These are phyloP conservation scores for Pneumocystis sp. DNA, from an alignment of 1,139 yeast genomes.

Conservation along the genomic window DNA sequence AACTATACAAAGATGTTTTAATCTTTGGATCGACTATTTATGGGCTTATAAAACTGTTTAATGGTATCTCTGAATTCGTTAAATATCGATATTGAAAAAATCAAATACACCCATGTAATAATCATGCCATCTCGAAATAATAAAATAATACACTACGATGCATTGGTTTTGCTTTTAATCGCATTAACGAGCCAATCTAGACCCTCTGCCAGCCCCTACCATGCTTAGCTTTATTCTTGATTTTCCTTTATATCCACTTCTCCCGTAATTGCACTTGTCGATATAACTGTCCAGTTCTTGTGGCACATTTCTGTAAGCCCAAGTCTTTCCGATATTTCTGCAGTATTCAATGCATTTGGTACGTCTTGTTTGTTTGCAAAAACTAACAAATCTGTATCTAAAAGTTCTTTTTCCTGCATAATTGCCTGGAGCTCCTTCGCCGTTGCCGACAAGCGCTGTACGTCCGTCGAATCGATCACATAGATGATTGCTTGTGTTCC, in stretches of 20 bases:
- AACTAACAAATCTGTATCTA: conserved; percentile 76
- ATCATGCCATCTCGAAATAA: conserved; percentile 17
- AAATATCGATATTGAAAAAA: background rate
- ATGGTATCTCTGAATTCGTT: no score
- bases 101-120: background rate
- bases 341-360: conserved; percentile 92
- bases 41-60: no score
- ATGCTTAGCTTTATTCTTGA: no score
- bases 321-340: conserved; percentile 83
- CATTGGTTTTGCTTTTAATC: conserved; percentile 46
- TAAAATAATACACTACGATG: conserved; percentile 21
- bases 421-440: conserved; percentile 88
- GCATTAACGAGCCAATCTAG: conserved; percentile 91
- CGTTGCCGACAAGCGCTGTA: conserved; percentile 87
- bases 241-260: conserved; percentile 32
- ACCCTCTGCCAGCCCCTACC: conserved; percentile 41
- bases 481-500: conserved; percentile 91
- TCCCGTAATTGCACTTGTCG: conserved; percentile 89
- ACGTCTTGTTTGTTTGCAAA: conserved; percentile 90
- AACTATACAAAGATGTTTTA: no score
- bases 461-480: conserved; percentile 84
- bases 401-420: conserved; percentile 85
- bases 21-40: no score
- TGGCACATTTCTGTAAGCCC: conserved; percentile 86
- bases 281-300: conserved; percentile 91